phyloP scores from a whole-genome alignment of 495 filamentous ascomycete species.

The Neurospora sp. region DNA sequence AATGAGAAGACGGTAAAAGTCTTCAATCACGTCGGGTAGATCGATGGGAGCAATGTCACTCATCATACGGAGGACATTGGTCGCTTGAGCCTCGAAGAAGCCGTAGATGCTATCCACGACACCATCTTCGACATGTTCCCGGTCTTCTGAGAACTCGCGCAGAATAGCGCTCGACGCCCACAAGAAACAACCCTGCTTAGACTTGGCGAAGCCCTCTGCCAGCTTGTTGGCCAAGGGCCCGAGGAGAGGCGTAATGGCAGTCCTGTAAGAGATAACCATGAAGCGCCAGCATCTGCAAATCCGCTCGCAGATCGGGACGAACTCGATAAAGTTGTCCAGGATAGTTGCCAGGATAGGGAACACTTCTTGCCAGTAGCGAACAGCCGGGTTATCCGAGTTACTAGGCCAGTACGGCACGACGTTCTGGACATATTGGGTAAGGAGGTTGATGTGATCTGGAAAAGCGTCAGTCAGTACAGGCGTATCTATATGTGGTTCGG shows the following conservation, averaged over 20 bases:
- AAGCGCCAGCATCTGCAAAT: conserved; percentile 90
- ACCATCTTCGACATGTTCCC: conserved; percentile 68
- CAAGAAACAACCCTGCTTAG: conserved; percentile 89
- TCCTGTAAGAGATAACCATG: conserved; percentile 93
- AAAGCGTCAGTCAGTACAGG: conserved; percentile 17
- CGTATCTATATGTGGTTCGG: neutral
- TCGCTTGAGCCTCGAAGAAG: conserved; percentile 89
- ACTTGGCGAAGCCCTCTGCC: conserved; percentile 69
- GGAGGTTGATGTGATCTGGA: conserved; percentile 75
- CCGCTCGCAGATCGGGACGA: conserved; percentile 81
- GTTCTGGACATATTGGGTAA: conserved; percentile 78
- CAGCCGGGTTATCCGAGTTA: conserved; percentile 74
- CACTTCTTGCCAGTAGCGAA: conserved; percentile 92
- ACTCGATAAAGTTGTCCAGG: conserved; percentile 72
- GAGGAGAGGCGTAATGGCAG: conserved; percentile 75
- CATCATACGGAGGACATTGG: conserved; percentile 76
- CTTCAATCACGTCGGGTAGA: conserved; percentile 94
- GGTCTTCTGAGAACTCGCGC: conserved; percentile 85
- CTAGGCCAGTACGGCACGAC: conserved; percentile 67
- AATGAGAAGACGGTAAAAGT: conserved; percentile 88
- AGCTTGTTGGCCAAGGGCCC: conserved; percentile 80
- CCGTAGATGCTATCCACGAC: conserved; percentile 84
- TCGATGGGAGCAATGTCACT: conserved; percentile 80
- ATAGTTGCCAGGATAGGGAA: conserved; percentile 78
- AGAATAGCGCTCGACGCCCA: conserved; percentile 95